Conservation (phyloP, 2,329 filamentous ascomycete species). For the Nigrograna mackinnonii region DNA sequence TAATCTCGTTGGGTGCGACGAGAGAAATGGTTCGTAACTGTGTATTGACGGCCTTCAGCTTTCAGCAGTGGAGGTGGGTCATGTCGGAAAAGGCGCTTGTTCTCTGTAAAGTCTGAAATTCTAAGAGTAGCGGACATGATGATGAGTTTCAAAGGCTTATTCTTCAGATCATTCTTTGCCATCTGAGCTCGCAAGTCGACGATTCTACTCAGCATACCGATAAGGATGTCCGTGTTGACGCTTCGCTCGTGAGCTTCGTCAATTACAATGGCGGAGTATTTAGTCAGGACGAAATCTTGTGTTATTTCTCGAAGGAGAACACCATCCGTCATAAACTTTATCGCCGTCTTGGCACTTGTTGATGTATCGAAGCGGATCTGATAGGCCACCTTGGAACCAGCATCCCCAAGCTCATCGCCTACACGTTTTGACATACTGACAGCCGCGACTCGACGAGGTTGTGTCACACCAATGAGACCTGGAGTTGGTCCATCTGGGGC, state of each 20-base stretch:
- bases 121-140: constrained; percentile 98
- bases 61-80: constrained; percentile 80
- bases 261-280: constrained; percentile 92
- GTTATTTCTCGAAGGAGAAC: constrained; percentile 89
- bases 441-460: constrained; percentile 90
- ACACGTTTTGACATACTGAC: constrained; percentile 97
- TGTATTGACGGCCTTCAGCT: constrained; percentile 88
- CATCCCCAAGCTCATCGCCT: constrained; percentile 77
- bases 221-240: constrained; percentile 97
- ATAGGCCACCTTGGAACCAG: constrained; percentile 80
- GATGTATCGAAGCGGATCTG: constrained; percentile 92
- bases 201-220: constrained; percentile 93
- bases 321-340: constrained; percentile 99
- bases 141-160: constrained; percentile 80
- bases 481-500: constrained; percentile 76
- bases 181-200: constrained; percentile 81
- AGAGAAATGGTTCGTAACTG: constrained; percentile 88
- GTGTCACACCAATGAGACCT: constrained; percentile 93
- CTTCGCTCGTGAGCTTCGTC: constrained; percentile 97
- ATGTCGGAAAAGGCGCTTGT: constrained; percentile 74
- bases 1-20: constrained; percentile 84
- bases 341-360: constrained; percentile 75
- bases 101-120: constrained; percentile 88
- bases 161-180: constrained; percentile 70
- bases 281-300: constrained; percentile 82